Conservation (phyloP, 208 protist genomes). For the Herpetomonas samuelpessoai region DNA sequence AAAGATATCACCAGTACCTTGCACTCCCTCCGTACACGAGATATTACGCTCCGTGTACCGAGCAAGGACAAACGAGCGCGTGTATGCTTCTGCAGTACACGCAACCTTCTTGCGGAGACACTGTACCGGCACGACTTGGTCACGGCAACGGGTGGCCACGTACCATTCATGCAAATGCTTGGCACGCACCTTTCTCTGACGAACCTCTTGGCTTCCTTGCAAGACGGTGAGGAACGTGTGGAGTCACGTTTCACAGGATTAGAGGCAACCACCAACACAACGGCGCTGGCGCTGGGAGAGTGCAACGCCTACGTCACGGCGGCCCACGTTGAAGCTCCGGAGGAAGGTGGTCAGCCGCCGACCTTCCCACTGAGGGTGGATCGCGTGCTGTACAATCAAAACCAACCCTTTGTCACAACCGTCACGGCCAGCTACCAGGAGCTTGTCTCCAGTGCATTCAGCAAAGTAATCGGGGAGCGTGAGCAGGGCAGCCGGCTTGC, state of each 20-base stretch:
- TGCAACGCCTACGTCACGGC: conserved; percentile 49
- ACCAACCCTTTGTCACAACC: conserved; percentile 48
- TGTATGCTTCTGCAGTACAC: conserved; percentile 49
- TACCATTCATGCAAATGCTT: conserved; percentile 45
- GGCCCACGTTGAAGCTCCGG: conserved; percentile 23
- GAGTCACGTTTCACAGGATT: conserved; percentile 43
- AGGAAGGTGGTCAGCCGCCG: not conserved
- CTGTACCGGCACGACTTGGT: conserved; percentile 55
- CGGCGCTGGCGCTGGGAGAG: conserved; percentile 76
- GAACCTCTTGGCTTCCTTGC: conserved; percentile 56
- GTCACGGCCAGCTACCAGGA: conserved; percentile 40
- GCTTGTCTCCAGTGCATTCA: conserved; percentile 17
- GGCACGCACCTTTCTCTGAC: conserved; percentile 69
- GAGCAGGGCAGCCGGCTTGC: not conserved
- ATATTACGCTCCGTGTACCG: conserved; percentile 57
- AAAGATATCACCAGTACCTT: conserved; percentile 10
- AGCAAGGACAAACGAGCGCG: conserved; percentile 40
- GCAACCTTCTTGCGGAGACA: conserved; percentile 44
- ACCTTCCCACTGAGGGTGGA: conserved; percentile 33
- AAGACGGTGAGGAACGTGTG: conserved; percentile 76
- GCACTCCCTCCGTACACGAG: conserved; percentile 48
- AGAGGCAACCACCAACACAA: conserved; percentile 50
- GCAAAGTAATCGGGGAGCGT: not conserved
- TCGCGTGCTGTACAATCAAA: conserved; percentile 51
- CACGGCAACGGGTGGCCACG: conserved; percentile 20